Base-by-base conservation (phyloP, 805 yeast genomes). In the Zygotorulaspora chibaensis region DNA sequence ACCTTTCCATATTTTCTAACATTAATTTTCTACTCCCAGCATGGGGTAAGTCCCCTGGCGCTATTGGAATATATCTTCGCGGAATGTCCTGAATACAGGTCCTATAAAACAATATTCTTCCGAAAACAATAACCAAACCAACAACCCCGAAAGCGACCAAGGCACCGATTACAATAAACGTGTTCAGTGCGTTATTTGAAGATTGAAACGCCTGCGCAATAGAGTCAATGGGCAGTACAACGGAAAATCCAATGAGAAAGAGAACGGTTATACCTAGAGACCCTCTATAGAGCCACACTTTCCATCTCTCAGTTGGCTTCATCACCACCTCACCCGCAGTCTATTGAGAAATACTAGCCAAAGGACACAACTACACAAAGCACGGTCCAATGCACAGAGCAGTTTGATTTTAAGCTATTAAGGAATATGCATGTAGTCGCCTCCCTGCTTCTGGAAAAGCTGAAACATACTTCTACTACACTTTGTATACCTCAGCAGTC, bases 151-250 rank as follows among this genome's bases (percentile, higher is more conserved):
- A 80, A 1, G 79, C 66, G 2, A 81, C 87, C 56, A 86, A 73
- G 6, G 84, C 87, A 37, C 81, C 77, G 7, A 86, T 79, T 16
- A 89, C 87, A 48, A 90, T 87, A 51, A 90, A 83, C 2, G 91
- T 79, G 61, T 89, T 87, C 61, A 87, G 70, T 1, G 87, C 93
- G 55, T 85, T 79, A 48, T 78, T 77, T 10, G 73, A 66, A 3
- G 79, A 67, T 7, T 70, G 70, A 2, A 79, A 70, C 5, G 81
- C 77, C 57, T 77, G 82, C 0, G 73, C 72, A 48, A 89, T 80
- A 26, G 88, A 80, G 64, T 91, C 97, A 12, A 88, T 77, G 0
- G 95, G 95, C 0, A 91, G 70, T 8, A 84, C 85, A 1, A 86
- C 70, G 23, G 81, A 70, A 45, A 89, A 76, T 0, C 81, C 87